Percentiles rank a stretch among this genome's conserved stretches.
Conservation (phyloP, 2,329 filamentous ascomycete genomes). For the Aspergillus fijiensis region DNA sequence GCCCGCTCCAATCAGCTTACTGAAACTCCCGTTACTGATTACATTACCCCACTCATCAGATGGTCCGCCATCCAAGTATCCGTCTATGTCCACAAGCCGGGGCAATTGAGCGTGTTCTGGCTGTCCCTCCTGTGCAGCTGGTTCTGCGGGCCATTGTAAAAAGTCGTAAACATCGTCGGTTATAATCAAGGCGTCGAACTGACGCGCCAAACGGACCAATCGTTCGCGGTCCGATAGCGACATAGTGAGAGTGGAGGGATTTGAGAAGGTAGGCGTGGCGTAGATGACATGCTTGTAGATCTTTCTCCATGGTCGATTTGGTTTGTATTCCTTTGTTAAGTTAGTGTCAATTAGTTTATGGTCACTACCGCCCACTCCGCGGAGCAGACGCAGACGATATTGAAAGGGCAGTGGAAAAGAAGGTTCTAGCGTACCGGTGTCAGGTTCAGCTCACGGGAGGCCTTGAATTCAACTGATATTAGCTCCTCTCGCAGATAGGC, state of each 20-base stretch:
- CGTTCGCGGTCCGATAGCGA: conserved; percentile 63
- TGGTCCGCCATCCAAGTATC: conserved; percentile 60
- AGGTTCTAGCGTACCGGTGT: conserved; percentile 40
- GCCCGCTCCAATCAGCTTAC: conserved; percentile 81
- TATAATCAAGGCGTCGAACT: conserved; percentile 78
- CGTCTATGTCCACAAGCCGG: conserved; percentile 76
- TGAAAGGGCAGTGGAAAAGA: not conserved
- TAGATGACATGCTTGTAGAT: conserved; percentile 88
- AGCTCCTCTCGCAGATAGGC: conserved; percentile 56
- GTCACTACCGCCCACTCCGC: not conserved
- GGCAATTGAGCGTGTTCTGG: conserved; percentile 56
- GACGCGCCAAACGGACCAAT: conserved; percentile 73
- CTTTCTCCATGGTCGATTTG: conserved; percentile 62
- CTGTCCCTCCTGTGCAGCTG: conserved; percentile 11
- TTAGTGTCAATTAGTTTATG: not conserved
- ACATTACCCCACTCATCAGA: conserved; percentile 72
- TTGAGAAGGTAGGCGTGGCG: conserved; percentile 81
- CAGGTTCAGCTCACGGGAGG: conserved; percentile 37
- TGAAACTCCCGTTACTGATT: conserved; percentile 85
- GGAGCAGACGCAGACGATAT: no score
- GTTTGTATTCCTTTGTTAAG: conserved; percentile 55
- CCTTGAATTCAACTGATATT: conserved; percentile 49
- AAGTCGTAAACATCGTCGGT: conserved; percentile 95
- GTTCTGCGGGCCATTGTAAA: conserved; percentile 68
- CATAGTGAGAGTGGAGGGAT: conserved; percentile 84